Evolutionary conservation across 768 basidiomycete species (phyloP).

Genomic region (Leucocoprinus sp.): DNA sequence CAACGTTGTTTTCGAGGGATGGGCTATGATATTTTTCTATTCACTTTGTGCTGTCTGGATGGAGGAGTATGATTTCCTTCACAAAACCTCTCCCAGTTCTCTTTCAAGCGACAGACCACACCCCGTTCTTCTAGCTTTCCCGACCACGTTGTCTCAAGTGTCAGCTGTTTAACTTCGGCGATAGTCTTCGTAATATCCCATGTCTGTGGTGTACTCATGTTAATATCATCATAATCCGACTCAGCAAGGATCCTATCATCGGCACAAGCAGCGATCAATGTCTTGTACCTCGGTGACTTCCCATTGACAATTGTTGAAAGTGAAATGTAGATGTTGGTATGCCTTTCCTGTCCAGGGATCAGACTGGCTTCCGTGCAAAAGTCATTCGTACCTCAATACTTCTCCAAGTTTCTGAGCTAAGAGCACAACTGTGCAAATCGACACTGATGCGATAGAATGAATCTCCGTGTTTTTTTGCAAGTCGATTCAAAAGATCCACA

Average conservation of each 20-base stretch:
- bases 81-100: slow-evolving; percentile 64
- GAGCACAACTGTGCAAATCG: slow-evolving; percentile 86
- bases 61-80: slow-evolving; percentile 32
- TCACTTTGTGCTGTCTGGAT: slow-evolving; percentile 13
- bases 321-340: slow-evolving; percentile 79
- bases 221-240: slow-evolving; percentile 74
- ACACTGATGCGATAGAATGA: slow-evolving; percentile 65
- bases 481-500: slow-evolving; percentile 50
- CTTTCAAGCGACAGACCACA: slow-evolving; percentile 54
- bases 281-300: slow-evolving; percentile 53
- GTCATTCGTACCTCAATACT: slow-evolving; percentile 56
- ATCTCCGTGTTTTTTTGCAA: slow-evolving; percentile 49
- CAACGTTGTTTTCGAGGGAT: neutral
- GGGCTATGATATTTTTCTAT: slow-evolving; percentile 4
- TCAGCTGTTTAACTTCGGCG: slow-evolving; percentile 73
- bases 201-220: slow-evolving; percentile 46
- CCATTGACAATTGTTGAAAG: slow-evolving; percentile 81
- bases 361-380: neutral
- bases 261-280: slow-evolving; percentile 57
- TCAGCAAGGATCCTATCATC: slow-evolving; percentile 73
- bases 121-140: slow-evolving; percentile 43
- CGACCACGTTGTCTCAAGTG: slow-evolving; percentile 54
- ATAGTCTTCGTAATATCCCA: slow-evolving; percentile 74
- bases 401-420: slow-evolving; percentile 69
- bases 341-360: slow-evolving; percentile 40